Evolutionary conservation across 1,284 basidiomycete genomes (phyloP).

Genomic region (Sporisorium exsertum): DNA sequence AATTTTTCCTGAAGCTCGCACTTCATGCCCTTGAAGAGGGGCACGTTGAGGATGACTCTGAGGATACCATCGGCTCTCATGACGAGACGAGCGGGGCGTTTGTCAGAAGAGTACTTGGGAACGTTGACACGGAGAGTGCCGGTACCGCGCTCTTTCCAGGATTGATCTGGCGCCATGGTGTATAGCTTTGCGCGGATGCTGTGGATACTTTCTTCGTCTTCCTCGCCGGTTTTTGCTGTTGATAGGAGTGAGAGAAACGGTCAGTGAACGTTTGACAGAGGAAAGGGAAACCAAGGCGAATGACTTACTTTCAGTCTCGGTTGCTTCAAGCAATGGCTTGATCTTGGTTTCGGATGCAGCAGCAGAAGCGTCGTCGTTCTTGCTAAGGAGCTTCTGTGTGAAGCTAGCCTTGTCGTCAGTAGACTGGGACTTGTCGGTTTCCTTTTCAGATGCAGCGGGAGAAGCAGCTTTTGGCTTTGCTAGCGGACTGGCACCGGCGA

Average conservation of each 20-base stretch:
- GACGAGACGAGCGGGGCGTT: slow-evolving; percentile 80
- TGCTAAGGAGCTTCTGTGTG: slow-evolving; percentile 34
- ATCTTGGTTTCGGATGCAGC: slow-evolving; percentile 16
- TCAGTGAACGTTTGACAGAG: neutral
- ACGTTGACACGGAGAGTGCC: slow-evolving; percentile 86
- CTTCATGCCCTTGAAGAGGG: slow-evolving; percentile 86
- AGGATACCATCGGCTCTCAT: slow-evolving; percentile 95
- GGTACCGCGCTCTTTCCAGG: slow-evolving; percentile 89
- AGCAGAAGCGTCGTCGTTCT: slow-evolving; percentile 14
- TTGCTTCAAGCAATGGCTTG: slow-evolving; percentile 34
- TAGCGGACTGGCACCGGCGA: slow-evolving; percentile 50
- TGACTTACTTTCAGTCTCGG: slow-evolving; percentile 46
- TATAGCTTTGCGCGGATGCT: slow-evolving; percentile 88
- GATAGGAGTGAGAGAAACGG: neutral
- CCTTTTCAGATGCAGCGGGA: slow-evolving; percentile 15
- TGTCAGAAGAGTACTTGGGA: slow-evolving; percentile 73
- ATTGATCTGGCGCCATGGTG: slow-evolving; percentile 74
- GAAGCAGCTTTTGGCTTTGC: slow-evolving; percentile 32
- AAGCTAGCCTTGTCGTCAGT: slow-evolving; percentile 27
- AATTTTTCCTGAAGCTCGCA: slow-evolving; percentile 77
- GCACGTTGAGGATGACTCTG: slow-evolving; percentile 84
- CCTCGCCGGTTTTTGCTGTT: slow-evolving; percentile 87
- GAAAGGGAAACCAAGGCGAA: neutral
- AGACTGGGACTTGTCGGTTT: slow-evolving; percentile 12
- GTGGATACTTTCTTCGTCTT: slow-evolving; percentile 86